Percentiles rank a stretch among this genome's conserved stretches.
Conservation (phyloP, 257 asterid species). For the Solanum clarkiae region DNA sequence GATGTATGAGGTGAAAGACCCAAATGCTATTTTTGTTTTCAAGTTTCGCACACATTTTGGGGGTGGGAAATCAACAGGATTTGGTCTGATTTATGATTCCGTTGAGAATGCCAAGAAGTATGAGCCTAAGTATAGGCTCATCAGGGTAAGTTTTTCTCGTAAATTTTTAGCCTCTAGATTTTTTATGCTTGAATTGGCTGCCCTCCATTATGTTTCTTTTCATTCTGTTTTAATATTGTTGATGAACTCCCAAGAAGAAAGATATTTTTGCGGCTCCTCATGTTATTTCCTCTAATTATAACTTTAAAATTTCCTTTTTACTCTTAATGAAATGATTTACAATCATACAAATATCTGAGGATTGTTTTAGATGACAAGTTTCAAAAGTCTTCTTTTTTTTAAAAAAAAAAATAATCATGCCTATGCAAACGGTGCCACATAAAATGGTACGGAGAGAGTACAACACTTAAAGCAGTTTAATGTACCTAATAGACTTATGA, state of each 20-base stretch:
- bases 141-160: slow-evolving; percentile 1
- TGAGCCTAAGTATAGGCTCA: slow-evolving; percentile 12
- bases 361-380: no score
- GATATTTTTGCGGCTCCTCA: background rate
- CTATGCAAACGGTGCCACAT: no score
- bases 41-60: slow-evolving; percentile 12
- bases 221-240: background rate
- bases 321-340: no score
- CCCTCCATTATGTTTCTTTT: background rate
- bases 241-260: background rate
- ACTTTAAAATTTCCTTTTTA: no score
- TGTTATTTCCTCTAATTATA: background rate
- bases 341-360: no score
- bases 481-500: background rate
- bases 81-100: slow-evolving; percentile 6
- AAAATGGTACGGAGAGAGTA: no score
- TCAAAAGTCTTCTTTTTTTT: no score
- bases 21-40: slow-evolving; percentile 8
- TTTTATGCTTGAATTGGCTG: background rate
- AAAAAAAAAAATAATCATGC: no score
- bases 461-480: background rate
- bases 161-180: background rate
- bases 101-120: slow-evolving; percentile 15
- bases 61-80: slow-evolving; percentile 14
- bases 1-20: slow-evolving; percentile 10